Evolutionary conservation across 345 rosid species (phyloP).

Genomic region (Eucalyptus albens): DNA sequence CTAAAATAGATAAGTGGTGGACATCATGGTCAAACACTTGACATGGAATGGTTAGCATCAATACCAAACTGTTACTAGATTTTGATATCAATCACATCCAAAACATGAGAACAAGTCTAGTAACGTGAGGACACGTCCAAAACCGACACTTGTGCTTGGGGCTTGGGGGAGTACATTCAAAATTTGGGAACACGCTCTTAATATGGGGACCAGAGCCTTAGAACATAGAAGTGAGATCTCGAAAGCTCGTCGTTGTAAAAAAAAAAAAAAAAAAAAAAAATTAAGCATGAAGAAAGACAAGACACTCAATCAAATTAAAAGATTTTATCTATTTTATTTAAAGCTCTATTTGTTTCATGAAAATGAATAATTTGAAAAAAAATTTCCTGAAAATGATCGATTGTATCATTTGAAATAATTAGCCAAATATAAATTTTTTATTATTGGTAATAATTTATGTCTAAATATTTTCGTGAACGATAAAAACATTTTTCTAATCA

Average conservation of each 20-base stretch:
- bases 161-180: neutral
- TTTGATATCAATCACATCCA: neutral
- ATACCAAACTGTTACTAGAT: neutral
- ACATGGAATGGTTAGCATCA: neutral
- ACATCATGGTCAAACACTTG: neutral
- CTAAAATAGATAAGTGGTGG: neutral
- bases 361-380: rapidly evolving
- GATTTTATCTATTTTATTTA: neutral
- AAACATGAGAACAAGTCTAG: neutral
- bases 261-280: neutral
- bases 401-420: neutral
- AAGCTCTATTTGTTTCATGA: neutral
- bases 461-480: too few species aligned
- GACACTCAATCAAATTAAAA: neutral
- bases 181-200: neutral
- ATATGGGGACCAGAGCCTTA: neutral
- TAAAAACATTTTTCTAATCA: too few species aligned
- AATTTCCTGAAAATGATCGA: too few species aligned
- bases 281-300: neutral
- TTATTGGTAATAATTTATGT: too few species aligned
- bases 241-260: rapidly evolving
- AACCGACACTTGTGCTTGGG: neutral
- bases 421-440: neutral
- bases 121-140: neutral
- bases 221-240: neutral